These are phyloP conservation scores for Peziza echinospora DNA, from an alignment of 495 filamentous ascomycete genomes.

Conservation along the genomic window DNA sequence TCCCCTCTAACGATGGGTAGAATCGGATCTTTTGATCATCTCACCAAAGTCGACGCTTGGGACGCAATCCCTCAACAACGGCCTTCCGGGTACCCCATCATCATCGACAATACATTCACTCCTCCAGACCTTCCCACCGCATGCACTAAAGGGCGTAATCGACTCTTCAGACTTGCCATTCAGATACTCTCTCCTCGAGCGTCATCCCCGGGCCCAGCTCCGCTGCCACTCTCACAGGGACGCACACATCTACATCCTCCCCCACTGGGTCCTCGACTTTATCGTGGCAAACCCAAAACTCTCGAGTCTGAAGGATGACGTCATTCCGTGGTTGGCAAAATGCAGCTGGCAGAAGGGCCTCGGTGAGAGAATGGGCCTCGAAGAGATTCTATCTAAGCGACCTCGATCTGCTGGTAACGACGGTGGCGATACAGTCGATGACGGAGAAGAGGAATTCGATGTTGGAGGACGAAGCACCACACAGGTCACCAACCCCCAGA, in stretches of 20 bases:
- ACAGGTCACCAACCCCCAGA: slow-evolving; percentile 19
- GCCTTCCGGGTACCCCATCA: background rate
- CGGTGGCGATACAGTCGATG: slow-evolving; percentile 21
- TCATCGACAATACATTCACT: slow-evolving; percentile 24
- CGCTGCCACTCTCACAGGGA: slow-evolving; percentile 53
- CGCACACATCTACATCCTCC: slow-evolving; percentile 82
- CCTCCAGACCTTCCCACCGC: slow-evolving; percentile 57
- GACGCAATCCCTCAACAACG: background rate
- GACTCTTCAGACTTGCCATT: slow-evolving; percentile 35
- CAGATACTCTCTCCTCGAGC: slow-evolving; percentile 46
- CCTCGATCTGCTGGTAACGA: slow-evolving; percentile 20
- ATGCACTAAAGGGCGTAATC: slow-evolving; percentile 59
- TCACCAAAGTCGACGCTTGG: background rate
- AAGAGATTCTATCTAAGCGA: slow-evolving; percentile 33
- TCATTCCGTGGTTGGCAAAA: slow-evolving; percentile 90
- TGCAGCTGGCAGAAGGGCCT: slow-evolving; percentile 71
- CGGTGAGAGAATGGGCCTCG: slow-evolving; percentile 50
- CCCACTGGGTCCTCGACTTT: slow-evolving; percentile 74
- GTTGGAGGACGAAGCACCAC: slow-evolving; percentile 39
- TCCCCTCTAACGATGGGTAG: background rate
- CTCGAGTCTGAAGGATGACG: slow-evolving; percentile 73
- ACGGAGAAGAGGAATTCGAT: slow-evolving; percentile 26
- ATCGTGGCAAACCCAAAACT: slow-evolving; percentile 53
- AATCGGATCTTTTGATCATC: background rate
- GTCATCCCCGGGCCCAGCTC: slow-evolving; percentile 53